Conservation (phyloP, 2,329 filamentous ascomycete species). For the Elsinoe arachidis region DNA sequence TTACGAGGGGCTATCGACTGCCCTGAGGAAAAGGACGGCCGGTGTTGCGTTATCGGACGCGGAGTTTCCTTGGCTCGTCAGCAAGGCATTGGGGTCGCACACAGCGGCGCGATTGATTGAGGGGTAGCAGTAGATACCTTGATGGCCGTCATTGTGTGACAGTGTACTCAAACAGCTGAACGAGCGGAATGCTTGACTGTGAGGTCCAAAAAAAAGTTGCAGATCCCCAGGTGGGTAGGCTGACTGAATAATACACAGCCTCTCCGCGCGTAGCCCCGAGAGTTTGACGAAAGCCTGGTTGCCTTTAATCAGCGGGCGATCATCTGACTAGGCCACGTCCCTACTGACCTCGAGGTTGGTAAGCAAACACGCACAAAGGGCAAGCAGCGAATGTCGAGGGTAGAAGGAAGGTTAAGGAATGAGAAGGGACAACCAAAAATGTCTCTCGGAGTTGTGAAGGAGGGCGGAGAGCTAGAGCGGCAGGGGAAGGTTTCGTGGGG, state of each 20-base stretch:
- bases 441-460: conserved; percentile 9
- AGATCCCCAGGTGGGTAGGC: conserved; percentile 7
- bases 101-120: neutral
- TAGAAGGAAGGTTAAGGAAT: neutral
- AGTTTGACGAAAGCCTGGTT: conserved; percentile 8
- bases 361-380: neutral
- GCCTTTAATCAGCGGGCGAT: conserved; percentile 9
- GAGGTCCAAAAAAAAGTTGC: conserved; percentile 8
- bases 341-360: neutral
- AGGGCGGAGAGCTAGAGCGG: conserved; percentile 12
- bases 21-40: conserved; percentile 48
- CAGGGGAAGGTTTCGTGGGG: conserved; percentile 15
- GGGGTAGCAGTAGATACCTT: conserved; percentile 1
- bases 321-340: neutral
- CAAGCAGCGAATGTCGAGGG: neutral
- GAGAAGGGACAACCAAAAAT: neutral
- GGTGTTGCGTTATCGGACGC: conserved; percentile 38
- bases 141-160: conserved; percentile 4
- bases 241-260: conserved; percentile 5
- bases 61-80: conserved; percentile 28
- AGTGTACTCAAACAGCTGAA: neutral
- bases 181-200: neutral
- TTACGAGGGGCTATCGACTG: conserved; percentile 55
- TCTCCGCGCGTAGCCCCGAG: conserved; percentile 4
- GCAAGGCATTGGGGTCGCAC: conserved; percentile 10